Evolutionary conservation across 2,329 filamentous ascomycete genomes (phyloP).

Genomic region (Botryotinia globosa): DNA sequence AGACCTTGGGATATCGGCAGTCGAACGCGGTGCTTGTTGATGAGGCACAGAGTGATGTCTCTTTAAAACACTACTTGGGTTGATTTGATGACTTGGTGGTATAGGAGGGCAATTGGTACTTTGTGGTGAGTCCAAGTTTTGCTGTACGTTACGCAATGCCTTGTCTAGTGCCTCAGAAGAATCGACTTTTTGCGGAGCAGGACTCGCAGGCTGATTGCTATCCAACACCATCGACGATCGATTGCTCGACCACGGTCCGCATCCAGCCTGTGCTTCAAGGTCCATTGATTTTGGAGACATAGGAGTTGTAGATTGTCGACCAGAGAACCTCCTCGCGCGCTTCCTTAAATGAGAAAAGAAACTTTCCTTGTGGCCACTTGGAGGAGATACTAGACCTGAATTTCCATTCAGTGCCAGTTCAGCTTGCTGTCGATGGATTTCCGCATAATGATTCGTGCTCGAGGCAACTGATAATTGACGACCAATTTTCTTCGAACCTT

Average conservation of each 20-base stretch:
- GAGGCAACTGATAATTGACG: conserved; percentile 91
- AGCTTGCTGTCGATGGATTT: conserved; percentile 85
- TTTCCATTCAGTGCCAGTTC: conserved; percentile 82
- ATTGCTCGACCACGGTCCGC: conserved; percentile 83
- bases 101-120: conserved; percentile 41
- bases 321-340: conserved; percentile 86
- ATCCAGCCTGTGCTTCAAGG: conserved; percentile 88
- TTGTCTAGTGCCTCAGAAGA: conserved; percentile 60
- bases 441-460: conserved; percentile 87
- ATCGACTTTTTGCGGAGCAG: conserved; percentile 50
- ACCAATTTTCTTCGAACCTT: conserved; percentile 84
- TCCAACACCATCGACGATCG: conserved; percentile 81
- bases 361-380: conserved; percentile 81
- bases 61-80: conserved; percentile 55
- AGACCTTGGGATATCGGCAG: conserved; percentile 56
- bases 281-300: conserved; percentile 80
- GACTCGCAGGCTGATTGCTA: conserved; percentile 44
- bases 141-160: conserved; percentile 54
- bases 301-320: conserved; percentile 74
- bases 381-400: conserved; percentile 70
- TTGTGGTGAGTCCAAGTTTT: conserved; percentile 46
- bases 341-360: conserved; percentile 98
- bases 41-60: conserved; percentile 63
- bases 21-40: conserved; percentile 52
- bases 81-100: conserved; percentile 53